phyloP scores from a whole-genome alignment of 2,329 filamentous ascomycete species.

The Rosellinia necatrix region DNA sequence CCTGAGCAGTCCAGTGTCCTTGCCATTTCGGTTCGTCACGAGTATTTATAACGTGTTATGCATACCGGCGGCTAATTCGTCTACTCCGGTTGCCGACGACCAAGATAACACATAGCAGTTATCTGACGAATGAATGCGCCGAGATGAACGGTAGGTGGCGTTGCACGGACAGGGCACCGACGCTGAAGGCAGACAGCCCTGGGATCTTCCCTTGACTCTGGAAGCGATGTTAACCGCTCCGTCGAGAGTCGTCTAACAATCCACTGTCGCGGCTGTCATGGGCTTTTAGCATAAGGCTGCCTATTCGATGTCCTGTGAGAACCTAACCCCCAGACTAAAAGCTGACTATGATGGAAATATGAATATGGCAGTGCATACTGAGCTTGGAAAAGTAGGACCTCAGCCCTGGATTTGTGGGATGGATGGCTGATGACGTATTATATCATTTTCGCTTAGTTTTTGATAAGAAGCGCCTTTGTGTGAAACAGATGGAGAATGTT shows the following conservation, averaged over 20 bases:
- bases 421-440: no score
- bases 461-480: no score
- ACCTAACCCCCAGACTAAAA: no score
- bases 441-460: no score
- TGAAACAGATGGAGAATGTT: no score
- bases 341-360: no score
- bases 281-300: not conserved
- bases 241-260: not conserved
- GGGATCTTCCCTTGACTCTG: not conserved
- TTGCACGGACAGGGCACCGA: not conserved
- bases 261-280: not conserved
- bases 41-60: not conserved
- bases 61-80: not conserved
- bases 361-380: no score
- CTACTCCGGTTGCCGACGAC: not conserved
- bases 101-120: not conserved
- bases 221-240: slow-evolving; percentile 9
- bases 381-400: no score
- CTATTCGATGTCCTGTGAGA: not conserved
- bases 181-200: not conserved
- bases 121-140: not conserved
- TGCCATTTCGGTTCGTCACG: not conserved
- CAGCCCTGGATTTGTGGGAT: no score
- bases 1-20: slow-evolving; percentile 6
- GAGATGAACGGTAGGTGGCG: no score